phyloP scores from a whole-genome alignment of 345 rosid genomes.

The Pelargonium nanum region DNA sequence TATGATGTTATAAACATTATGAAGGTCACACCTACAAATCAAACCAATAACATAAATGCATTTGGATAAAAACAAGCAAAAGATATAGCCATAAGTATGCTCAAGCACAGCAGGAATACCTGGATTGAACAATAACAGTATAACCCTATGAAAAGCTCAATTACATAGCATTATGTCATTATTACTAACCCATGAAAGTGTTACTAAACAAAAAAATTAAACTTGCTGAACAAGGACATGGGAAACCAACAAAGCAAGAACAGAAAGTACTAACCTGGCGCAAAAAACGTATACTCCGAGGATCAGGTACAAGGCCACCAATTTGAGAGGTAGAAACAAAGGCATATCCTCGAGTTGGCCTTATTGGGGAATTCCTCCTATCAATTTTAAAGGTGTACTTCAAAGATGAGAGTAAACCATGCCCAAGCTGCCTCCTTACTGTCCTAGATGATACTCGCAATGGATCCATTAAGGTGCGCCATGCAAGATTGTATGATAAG shows the following conservation, averaged over 20 bases:
- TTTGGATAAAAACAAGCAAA: neutral
- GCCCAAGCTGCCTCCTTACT: slow-evolving; percentile 86
- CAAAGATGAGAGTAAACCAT: slow-evolving; percentile 61
- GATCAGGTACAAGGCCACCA: slow-evolving; percentile 88
- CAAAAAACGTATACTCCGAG: slow-evolving; percentile 64
- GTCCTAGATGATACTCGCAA: slow-evolving; percentile 51
- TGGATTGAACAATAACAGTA: neutral
- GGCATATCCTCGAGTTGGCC: slow-evolving; percentile 85
- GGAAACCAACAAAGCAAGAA: neutral
- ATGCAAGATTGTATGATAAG: slow-evolving; percentile 55
- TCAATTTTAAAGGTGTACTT: slow-evolving; percentile 70
- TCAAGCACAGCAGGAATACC: neutral
- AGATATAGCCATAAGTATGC: neutral
- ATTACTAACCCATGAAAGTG: neutral
- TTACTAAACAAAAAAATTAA: neutral
- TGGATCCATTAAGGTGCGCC: slow-evolving; percentile 80
- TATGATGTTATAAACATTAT: neutral
- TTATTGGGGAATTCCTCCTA: slow-evolving; percentile 55
- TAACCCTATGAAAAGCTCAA: neutral
- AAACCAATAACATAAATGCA: neutral
- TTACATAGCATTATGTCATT: no score
- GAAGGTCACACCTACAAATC: neutral
- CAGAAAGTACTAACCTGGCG: slow-evolving; percentile 55
- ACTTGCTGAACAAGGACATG: neutral
- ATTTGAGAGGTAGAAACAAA: slow-evolving; percentile 63